Percentiles rank a stretch among this genome's conserved stretches.
Evolutionary conservation across 768 basidiomycete genomes (phyloP).

Genomic region (Termitomyces sp.): DNA sequence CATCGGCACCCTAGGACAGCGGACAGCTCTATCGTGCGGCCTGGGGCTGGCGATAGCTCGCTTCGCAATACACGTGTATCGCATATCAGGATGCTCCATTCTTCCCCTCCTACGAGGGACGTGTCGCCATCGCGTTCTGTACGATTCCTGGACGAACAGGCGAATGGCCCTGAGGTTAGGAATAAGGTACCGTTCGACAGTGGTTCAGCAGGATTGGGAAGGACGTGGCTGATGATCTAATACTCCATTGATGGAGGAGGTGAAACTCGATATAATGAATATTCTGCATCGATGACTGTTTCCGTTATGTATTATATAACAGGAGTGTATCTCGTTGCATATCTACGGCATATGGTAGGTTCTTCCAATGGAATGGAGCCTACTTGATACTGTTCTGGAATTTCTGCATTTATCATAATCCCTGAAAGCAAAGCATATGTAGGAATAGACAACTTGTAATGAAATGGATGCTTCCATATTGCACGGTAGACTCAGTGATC

Average conservation of each 20-base stretch:
- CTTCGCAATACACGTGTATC: conserved; percentile 27
- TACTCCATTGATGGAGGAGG: neutral
- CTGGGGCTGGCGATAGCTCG: conserved; percentile 20
- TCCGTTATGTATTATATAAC: no score
- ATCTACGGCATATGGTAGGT: neutral
- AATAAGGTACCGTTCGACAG: conserved; percentile 7
- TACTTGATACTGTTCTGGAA: neutral
- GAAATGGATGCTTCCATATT: neutral
- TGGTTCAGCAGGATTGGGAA: neutral
- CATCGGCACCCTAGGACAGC: conserved; percentile 9
- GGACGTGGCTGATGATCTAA: neutral
- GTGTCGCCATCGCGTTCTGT: conserved; percentile 41
- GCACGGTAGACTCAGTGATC: neutral
- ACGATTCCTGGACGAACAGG: conserved; percentile 29
- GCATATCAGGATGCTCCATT: conserved; percentile 24
- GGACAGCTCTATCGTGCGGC: conserved; percentile 12
- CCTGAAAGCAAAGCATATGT: neutral
- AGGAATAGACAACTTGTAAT: neutral
- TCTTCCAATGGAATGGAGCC: neutral
- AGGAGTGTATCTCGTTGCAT: neutral
- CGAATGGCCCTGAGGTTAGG: conserved; percentile 3
- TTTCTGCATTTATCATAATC: neutral
- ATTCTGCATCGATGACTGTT: no score
- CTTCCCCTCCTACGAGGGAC: conserved; percentile 29
- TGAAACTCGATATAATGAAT: neutral